Evolutionary conservation across 345 rosid species (phyloP), one percentile per base, ranked within the genome.

Genomic region (Leavenworthia alabamica): DNA sequence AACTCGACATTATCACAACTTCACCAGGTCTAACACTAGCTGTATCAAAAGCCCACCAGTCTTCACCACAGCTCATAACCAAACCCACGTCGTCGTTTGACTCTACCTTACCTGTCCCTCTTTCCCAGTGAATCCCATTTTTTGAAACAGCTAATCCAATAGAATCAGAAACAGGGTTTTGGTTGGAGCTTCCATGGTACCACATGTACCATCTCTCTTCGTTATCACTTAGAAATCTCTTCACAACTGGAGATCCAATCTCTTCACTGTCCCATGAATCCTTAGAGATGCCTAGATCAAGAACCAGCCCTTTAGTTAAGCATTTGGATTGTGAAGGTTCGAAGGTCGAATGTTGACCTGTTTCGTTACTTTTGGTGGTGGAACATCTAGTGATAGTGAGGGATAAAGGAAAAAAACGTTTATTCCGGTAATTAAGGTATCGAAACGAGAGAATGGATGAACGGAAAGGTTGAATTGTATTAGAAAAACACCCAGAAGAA

Each of bases 121-220:
- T 78, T 65, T 86, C 90, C 97, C 95, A 89, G 19, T 83, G 95
- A 62, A 85, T 67, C 52, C 95, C 95, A 72, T 90, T 85, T 68
- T 74, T 79, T 10, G 97, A 90, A 75, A 83, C 79, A 1, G 85
- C 92, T 63, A 90, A 66, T 4, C 97, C 95, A 4, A 85, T 60
- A 16, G 79, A 77, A 73, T 80, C 88, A 12, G 78, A 73, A 36
- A 59, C 70, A 7, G 74, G 64, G 32, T 29, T 60, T 47, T 64
- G 67, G 33, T 50, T 59, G 5, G 85, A 76, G 72, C 71, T 80
- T 48, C 93, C 95, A 27, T 81, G 74, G 82, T 90, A 85, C 97
- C 95, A 90, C 95, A 87, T 82, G 64, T 70, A 78, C 97, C 93
- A 85, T 68, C 95, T 87, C 81, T 87, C 97, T 71, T 79, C 88